Percentiles rank a stretch among this genome's conserved stretches.
These are phyloP conservation scores for Suaeda aralocaspica DNA, from an alignment of 148 eudicot genomes.

Conservation along the genomic window DNA sequence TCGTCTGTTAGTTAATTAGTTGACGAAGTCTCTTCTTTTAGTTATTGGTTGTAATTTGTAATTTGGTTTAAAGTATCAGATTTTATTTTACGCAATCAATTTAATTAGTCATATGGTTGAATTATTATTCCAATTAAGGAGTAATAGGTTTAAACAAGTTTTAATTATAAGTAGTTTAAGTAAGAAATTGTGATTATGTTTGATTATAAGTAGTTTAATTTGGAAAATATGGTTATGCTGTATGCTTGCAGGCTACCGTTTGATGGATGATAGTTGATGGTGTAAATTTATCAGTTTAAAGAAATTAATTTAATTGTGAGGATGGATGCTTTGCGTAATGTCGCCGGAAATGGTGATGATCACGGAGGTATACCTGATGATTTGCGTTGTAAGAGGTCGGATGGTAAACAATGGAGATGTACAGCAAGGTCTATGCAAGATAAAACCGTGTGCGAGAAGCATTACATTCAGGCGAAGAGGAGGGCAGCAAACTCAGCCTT, in stretches of 20 bases:
- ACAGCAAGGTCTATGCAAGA: slow-evolving; percentile 98
- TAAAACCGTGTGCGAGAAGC: slow-evolving; percentile 95
- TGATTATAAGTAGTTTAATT: not conserved
- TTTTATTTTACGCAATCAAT: not conserved
- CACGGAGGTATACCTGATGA: slow-evolving; percentile 76
- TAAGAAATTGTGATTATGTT: no score
- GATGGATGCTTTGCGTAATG: slow-evolving; percentile 32
- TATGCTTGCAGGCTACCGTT: slow-evolving; percentile 3
- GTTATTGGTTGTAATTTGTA: not conserved
- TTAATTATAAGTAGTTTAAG: no score
- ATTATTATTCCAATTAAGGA: no score
- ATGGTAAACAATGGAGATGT: slow-evolving; percentile 99
- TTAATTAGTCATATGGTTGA: not conserved
- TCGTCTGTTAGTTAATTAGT: no score
- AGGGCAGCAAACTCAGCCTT: slow-evolving; percentile 94
- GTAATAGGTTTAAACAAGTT: no score
- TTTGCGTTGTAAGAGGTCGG: slow-evolving; percentile 92
- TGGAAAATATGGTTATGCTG: not conserved
- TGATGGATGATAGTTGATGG: not conserved
- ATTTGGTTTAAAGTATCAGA: not conserved
- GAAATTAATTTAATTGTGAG: not conserved
- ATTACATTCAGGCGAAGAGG: slow-evolving; percentile 93
- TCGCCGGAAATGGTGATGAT: slow-evolving; percentile 57
- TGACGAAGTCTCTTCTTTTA: no score
- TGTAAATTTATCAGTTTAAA: not conserved